Percentiles rank a stretch among this genome's conserved stretches.
Conservation (phyloP, 345 rosid species). For the Heritiera fomes region DNA sequence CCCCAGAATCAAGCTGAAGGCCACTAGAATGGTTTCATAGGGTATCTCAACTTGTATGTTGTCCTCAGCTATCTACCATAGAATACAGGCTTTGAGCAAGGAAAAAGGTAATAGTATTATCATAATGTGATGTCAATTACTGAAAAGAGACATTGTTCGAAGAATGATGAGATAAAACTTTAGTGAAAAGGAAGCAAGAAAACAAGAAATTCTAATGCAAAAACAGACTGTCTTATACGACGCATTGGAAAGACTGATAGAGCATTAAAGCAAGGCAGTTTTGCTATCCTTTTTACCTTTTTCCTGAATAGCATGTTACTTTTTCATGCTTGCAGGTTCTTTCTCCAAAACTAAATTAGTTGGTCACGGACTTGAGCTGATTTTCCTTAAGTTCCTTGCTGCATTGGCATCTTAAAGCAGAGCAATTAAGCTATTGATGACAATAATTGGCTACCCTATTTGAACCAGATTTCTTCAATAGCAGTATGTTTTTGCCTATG, state of each 20-base stretch:
- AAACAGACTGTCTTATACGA: constrained; percentile 10
- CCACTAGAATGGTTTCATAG: not conserved
- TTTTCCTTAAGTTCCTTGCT: not conserved
- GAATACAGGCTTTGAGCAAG: not conserved
- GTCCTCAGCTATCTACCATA: not conserved
- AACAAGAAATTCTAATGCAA: not conserved
- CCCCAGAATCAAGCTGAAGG: not conserved
- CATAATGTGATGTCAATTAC: not conserved
- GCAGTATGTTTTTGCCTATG: not conserved
- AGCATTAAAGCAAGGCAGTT: not conserved
- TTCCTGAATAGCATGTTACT: not conserved
- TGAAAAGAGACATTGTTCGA: not conserved
- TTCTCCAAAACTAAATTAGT: not conserved
- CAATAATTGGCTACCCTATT: not conserved
- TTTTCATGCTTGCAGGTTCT: not conserved
- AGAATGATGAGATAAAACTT: not conserved
- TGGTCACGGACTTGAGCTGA: not conserved
- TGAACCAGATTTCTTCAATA: not conserved
- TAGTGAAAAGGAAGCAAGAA: constrained; percentile 1
- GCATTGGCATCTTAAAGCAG: constrained; percentile 6
- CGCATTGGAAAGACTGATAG: not conserved
- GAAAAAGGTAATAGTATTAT: not conserved
- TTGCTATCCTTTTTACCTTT: not conserved
- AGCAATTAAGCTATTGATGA: not conserved
- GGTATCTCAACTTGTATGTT: not conserved